Evolutionary conservation across 331 rosid species (phyloP), one percentile per base, ranked within the genome.

Genomic region (Ulmus americana): DNA sequence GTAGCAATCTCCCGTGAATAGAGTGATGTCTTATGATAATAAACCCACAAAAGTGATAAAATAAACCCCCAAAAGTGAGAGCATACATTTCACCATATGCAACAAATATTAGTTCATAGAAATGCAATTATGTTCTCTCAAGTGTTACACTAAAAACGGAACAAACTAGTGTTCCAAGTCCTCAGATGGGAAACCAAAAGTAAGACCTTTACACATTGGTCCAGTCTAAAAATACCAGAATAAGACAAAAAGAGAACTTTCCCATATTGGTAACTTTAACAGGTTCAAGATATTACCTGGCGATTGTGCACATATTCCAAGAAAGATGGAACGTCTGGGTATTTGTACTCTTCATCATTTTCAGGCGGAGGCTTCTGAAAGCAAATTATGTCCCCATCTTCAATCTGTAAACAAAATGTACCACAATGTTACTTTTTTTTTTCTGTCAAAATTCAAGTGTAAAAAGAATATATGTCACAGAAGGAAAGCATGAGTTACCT

Each of bases 361-460:
- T 69, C 77, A 70, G 55, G 69, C 39, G 64, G 64, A 70, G 77
- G 52, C 68, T 90, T 90, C 81, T 90, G 95, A 70, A 83, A 80
- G 84, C 97, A 90, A 61, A 90, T 81, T 69, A 90, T 90, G 72
- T 90, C 97, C 46, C 97, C 97, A 59, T 87, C 92, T 78, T 90
- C 95, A 68, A 90, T 79, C 97, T 90, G 82, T 44, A 80, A 66
- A 73, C 47, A 61, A 53, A 50, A 61, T 7, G 43, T 66, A 68
- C 38, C 58, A 20, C 52, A 49, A 63, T n/a, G 39, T 44, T 39
- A 15, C 73, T 14, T 45, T 45, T 8, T 39, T 28, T 28, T 28
- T 28, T 22, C 47, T 8, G 9, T 57, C 70, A 48, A 13, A 28
- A 63, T 35, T 50, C 14, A 50, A 22, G 55, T 8, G 15, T 61